Conservation (phyloP, 2,329 filamentous ascomycete species). For the Pestalotiopsis sp. region DNA sequence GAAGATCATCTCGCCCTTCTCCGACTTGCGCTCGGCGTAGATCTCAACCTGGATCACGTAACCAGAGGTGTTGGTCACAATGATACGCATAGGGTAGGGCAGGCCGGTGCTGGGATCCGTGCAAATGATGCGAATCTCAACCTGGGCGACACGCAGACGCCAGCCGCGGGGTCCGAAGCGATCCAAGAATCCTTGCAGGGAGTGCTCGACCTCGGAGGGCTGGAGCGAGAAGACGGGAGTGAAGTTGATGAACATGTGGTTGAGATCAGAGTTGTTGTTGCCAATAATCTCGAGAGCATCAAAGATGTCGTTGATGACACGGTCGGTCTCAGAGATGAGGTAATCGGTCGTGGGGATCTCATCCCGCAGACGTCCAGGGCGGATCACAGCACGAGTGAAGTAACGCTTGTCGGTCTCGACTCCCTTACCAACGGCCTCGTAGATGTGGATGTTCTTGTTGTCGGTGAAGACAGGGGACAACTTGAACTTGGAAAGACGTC, state of each 20-base stretch:
- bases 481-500: conserved; percentile 92
- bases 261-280: conserved; percentile 98
- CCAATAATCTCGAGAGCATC: conserved; percentile 98
- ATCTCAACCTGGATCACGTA: conserved; percentile 98
- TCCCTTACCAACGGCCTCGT: conserved; percentile 93
- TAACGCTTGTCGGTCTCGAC: conserved; percentile 97
- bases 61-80: conserved; percentile 97
- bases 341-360: conserved; percentile 99
- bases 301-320: conserved; percentile 95
- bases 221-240: conserved; percentile 92
- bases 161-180: conserved; percentile 94
- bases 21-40: conserved; percentile 96
- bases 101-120: conserved; percentile 83
- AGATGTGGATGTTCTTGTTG: conserved; percentile 99
- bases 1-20: conserved; percentile 98
- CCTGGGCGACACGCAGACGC: conserved; percentile 94
- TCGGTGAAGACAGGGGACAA: conserved; percentile 98
- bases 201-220: conserved; percentile 88
- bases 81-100: conserved; percentile 89
- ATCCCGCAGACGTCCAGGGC: conserved; percentile 90
- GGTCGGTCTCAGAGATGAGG: conserved; percentile 94
- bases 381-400: conserved; percentile 94
- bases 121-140: conserved; percentile 98
- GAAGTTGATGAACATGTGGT: conserved; percentile 99
- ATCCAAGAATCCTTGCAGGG: conserved; percentile 92